These are phyloP conservation scores for Trichophyton mentagrophytes DNA, from an alignment of 2,329 filamentous ascomycete genomes.

Conservation along the genomic window DNA sequence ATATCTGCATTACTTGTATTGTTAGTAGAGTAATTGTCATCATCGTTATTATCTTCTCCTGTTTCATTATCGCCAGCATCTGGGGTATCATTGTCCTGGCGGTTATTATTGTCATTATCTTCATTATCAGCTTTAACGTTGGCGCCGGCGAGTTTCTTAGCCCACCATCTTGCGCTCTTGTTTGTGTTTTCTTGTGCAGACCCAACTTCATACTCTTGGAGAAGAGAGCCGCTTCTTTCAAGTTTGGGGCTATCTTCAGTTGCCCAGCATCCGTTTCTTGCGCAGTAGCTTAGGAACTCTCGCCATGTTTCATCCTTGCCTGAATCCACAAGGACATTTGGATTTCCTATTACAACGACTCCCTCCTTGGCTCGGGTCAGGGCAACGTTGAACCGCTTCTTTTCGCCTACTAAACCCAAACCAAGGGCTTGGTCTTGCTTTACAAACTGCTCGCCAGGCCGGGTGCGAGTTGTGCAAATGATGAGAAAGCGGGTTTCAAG, in stretches of 20 bases:
- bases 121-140: constrained; percentile 9
- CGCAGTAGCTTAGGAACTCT: constrained; percentile 27
- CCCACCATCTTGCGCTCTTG: constrained; percentile 1
- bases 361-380: constrained; percentile 34
- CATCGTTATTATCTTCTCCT: constrained; percentile 5
- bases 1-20: constrained; percentile 8
- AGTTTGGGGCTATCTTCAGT: constrained; percentile 9
- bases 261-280: constrained; percentile 25
- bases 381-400: constrained; percentile 34
- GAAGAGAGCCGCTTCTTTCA: neutral
- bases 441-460: constrained; percentile 13
- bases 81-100: neutral
- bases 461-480: constrained; percentile 32
- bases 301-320: constrained; percentile 27
- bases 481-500: constrained; percentile 34
- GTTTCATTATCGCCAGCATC: neutral
- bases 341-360: constrained; percentile 32
- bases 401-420: constrained; percentile 27
- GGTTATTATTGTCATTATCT: neutral
- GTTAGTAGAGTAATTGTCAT: neutral
- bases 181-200: neutral
- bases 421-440: constrained; percentile 14
- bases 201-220: neutral
- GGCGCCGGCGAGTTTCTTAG: neutral
- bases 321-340: constrained; percentile 22